Percentiles rank a stretch among this genome's conserved stretches.
Conservation (phyloP, 352 stramenopile species). For the Halophytophthora polymorphica region DNA sequence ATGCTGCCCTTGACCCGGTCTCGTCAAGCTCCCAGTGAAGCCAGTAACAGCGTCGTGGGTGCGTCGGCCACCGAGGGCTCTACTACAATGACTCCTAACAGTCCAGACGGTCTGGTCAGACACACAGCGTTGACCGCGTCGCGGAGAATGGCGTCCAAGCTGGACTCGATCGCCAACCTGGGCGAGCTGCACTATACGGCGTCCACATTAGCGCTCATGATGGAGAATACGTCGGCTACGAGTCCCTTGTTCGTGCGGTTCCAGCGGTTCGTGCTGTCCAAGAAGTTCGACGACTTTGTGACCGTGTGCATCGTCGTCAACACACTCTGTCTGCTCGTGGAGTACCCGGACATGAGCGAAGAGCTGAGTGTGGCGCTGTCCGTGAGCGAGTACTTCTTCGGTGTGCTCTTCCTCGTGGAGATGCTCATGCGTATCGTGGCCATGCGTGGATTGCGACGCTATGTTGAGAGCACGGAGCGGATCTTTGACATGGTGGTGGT, state of each 20-base stretch:
- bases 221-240: slow-evolving; percentile 14
- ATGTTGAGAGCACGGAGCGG: slow-evolving; percentile 55
- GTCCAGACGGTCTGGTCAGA: neutral
- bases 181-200: slow-evolving; percentile 18
- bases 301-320: slow-evolving; percentile 68
- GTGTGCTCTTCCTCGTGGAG: slow-evolving; percentile 53
- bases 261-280: slow-evolving; percentile 60
- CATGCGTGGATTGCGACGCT: slow-evolving; percentile 44
- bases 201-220: slow-evolving; percentile 27
- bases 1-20: slow-evolving; percentile 34
- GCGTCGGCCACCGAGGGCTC: neutral
- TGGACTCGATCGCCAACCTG: slow-evolving; percentile 20
- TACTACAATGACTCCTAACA: neutral
- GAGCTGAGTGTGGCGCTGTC: slow-evolving; percentile 35
- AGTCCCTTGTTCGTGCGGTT: slow-evolving; percentile 24
- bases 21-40: slow-evolving; percentile 5
- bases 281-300: slow-evolving; percentile 72
- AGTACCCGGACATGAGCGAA: slow-evolving; percentile 58
- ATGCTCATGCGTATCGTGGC: slow-evolving; percentile 63
- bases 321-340: slow-evolving; percentile 58
- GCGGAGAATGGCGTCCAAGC: slow-evolving; percentile 24
- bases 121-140: neutral
- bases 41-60: neutral
- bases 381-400: slow-evolving; percentile 72
- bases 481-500: slow-evolving; percentile 77